Evolutionary conservation across 352 stramenopile species (phyloP).

Genomic region (Phytophthora podocarpi): DNA sequence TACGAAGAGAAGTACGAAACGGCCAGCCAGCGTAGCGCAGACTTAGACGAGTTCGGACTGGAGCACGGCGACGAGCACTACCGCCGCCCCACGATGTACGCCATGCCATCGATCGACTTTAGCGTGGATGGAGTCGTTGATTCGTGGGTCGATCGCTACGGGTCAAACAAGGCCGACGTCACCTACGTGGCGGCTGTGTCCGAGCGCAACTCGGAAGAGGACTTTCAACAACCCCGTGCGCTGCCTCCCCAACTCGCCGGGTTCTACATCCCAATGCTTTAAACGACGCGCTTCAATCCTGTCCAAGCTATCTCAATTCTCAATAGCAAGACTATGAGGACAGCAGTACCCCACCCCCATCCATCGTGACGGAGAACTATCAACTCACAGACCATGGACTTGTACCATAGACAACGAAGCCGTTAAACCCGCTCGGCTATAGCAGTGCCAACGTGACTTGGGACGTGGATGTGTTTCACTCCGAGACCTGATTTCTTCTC

Average conservation of each 20-base stretch:
- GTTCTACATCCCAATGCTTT: conserved; percentile 41
- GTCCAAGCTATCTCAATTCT: not conserved
- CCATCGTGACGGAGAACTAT: conserved; percentile 2
- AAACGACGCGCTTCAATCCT: too few species aligned
- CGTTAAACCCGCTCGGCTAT: not conserved
- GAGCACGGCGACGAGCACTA: conserved; percentile 25
- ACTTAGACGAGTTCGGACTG: conserved; percentile 30
- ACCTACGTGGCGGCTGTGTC: conserved; percentile 34
- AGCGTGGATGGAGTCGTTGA: conserved; percentile 13
- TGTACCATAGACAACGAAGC: conserved; percentile 14
- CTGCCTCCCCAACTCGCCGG: conserved; percentile 6
- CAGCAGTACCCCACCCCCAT: too few species aligned
- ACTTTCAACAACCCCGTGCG: not conserved
- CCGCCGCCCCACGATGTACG: conserved; percentile 35
- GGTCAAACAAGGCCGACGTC: conserved; percentile 27
- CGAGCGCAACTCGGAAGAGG: conserved; percentile 5
- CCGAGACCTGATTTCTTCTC: too few species aligned
- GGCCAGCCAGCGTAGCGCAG: conserved; percentile 19
- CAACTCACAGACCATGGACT: not conserved
- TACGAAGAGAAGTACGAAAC: conserved; percentile 34
- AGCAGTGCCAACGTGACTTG: not conserved
- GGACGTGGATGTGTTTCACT: too few species aligned
- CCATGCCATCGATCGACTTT: conserved; percentile 35
- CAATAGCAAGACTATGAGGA: not conserved
- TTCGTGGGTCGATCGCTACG: conserved; percentile 34